Conservation (phyloP, 148 eudicot species). For the Amaranthus palmeri region DNA sequence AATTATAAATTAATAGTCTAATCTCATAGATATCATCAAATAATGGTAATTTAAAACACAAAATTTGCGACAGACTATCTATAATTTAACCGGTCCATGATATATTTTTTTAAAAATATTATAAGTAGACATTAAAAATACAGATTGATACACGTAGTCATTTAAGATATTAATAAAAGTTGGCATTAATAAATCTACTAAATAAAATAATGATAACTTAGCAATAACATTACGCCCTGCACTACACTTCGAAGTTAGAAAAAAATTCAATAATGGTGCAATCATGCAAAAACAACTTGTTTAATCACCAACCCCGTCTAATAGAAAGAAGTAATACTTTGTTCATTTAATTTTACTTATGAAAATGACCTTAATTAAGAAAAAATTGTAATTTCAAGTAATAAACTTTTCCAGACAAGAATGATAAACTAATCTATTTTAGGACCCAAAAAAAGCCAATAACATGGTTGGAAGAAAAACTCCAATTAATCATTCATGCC, state of each 20-base stretch:
- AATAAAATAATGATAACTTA: background rate
- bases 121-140: too few species aligned
- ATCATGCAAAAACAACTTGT: conserved; percentile 15
- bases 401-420: background rate
- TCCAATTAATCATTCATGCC: conserved; percentile 11
- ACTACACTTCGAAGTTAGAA: background rate
- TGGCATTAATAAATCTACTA: too few species aligned
- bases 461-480: background rate
- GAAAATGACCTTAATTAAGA: too few species aligned
- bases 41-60: too few species aligned
- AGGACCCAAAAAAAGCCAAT: background rate
- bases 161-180: too few species aligned
- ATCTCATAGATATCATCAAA: too few species aligned
- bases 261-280: conserved; percentile 12
- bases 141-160: too few species aligned
- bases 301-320: conserved; percentile 4
- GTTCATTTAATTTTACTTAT: background rate
- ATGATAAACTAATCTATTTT: background rate
- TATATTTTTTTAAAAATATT: too few species aligned
- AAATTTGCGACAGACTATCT: too few species aligned
- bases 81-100: too few species aligned
- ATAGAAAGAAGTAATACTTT: background rate
- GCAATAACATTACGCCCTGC: background rate
- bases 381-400: too few species aligned
- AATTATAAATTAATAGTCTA: too few species aligned